Conservation (phyloP, 2,329 filamentous ascomycete genomes). For the Fusarium fracticaudum region DNA sequence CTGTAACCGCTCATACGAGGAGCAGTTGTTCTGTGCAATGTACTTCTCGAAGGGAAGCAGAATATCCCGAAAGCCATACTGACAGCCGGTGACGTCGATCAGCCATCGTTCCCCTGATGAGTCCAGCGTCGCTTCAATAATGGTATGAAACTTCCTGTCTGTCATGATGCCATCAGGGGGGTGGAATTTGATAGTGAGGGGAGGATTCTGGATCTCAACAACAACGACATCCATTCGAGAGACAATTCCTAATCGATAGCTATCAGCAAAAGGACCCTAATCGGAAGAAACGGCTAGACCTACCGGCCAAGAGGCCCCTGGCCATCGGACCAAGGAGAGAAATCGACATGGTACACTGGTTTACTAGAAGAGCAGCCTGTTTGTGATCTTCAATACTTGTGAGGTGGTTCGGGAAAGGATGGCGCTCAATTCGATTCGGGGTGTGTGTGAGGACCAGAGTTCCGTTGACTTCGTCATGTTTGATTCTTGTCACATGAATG, state of each 20-base stretch:
- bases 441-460: conserved; percentile 5
- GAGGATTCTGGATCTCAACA: not conserved
- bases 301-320: conserved; percentile 3
- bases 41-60: conserved; percentile 22
- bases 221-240: not conserved
- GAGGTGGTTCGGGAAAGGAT: conserved; percentile 7
- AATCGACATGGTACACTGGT: conserved; percentile 5
- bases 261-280: not conserved
- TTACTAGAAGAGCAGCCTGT: conserved; percentile 10
- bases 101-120: conserved; percentile 13
- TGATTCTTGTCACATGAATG: not conserved
- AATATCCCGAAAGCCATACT: conserved; percentile 27
- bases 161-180: not conserved
- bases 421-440: not conserved
- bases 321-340: conserved; percentile 19
- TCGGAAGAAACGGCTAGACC: not conserved
- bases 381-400: conserved; percentile 5
- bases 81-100: conserved; percentile 22
- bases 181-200: conserved; percentile 3
- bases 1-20: not conserved
- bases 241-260: not conserved
- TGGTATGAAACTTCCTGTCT: not conserved
- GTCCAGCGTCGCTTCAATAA: not conserved
- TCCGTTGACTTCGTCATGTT: not conserved
- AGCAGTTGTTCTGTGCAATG: not conserved